Evolutionary conservation across 495 filamentous ascomycete genomes (phyloP).

Genomic region (Neurospora sp.): DNA sequence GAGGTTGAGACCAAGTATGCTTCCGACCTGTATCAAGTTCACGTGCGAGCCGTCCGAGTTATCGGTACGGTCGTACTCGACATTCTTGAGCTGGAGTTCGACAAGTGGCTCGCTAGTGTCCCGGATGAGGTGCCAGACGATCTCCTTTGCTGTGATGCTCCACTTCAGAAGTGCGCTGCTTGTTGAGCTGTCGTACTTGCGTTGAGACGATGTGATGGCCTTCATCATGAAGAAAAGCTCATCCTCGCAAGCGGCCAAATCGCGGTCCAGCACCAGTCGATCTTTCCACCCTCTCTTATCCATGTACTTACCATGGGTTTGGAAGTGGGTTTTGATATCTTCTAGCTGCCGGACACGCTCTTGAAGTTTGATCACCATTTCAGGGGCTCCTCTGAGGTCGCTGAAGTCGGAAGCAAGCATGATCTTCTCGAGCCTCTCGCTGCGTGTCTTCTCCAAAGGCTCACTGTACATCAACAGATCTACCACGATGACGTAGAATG

Average conservation of each 20-base stretch:
- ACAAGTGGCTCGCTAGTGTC: constrained; percentile 81
- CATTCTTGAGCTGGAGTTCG: constrained; percentile 83
- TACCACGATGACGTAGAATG: constrained; percentile 92
- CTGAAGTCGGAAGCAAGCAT: constrained; percentile 99
- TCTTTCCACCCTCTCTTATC: constrained; percentile 90
- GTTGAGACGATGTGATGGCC: constrained; percentile 90
- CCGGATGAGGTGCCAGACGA: constrained; percentile 91
- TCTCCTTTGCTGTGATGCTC: constrained; percentile 82
- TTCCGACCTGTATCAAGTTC: constrained; percentile 78
- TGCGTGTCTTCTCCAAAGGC: constrained; percentile 88
- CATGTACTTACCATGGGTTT: constrained; percentile 78
- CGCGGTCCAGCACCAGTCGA: constrained; percentile 71
- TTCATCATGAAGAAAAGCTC: constrained; percentile 99
- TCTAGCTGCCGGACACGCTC: constrained; percentile 86
- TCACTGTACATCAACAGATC: constrained; percentile 93
- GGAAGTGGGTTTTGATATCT: constrained; percentile 94
- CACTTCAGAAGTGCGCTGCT: constrained; percentile 74
- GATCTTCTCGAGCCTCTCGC: constrained; percentile 90
- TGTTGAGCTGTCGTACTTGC: constrained; percentile 66
- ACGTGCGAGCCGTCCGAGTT: constrained; percentile 94
- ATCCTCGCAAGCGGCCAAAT: constrained; percentile 83
- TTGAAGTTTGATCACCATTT: constrained; percentile 86
- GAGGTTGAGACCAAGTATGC: constrained; percentile 76
- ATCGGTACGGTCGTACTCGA: constrained; percentile 86
- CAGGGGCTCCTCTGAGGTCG: constrained; percentile 83